Evolutionary conservation across 257 asterid species (phyloP), one percentile per base, ranked within the genome.

Genomic region (Solanum raphanifolium): DNA sequence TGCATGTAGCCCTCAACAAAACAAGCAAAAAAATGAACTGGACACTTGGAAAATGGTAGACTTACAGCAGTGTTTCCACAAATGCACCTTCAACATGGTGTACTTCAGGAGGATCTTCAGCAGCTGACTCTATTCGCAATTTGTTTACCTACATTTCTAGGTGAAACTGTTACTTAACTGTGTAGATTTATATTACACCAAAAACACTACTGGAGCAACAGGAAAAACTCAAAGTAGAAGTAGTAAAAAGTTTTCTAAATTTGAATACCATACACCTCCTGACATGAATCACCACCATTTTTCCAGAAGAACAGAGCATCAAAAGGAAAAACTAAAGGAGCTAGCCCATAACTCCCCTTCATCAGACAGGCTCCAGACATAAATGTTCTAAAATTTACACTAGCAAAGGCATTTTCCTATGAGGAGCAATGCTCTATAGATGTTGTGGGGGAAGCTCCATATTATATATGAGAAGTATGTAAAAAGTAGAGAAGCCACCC

Each of bases 61-160:
- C 99, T 93, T 91, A 97, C 99, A 95, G 89, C 66, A 96, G 52
- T 68, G 98, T 95, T 88, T 97, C 99, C 90, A 97, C 97, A 92
- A 97, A 97, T 91, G 99, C 99, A 86, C 94, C 98, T 91, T 97
- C 98, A 6, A 97, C 96, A 55, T 96, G 98, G 94, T 95, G 95
- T 86, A 89, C 89, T 91, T 96, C 98, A 84, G 89, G 96, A 89
- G 92, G 89, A 89, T 96, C 99, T 58, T 93, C 99, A 62, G 92
- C 88, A 89, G 90, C 93, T 60, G 99, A 93, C 91, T 97, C 99
- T 29, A 91, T 68, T 89, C 95, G 94, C 92, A 96, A 91, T 89
- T 94, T 96, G 94, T 95, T 96, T 87, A 97, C 93, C 99, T 95
- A 90, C 87, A 86, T 83, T 88, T 75, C 75, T 72, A 48, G 55